Evolutionary conservation across 306 rosid species (phyloP).

Genomic region (Leucaena leucocephala): DNA sequence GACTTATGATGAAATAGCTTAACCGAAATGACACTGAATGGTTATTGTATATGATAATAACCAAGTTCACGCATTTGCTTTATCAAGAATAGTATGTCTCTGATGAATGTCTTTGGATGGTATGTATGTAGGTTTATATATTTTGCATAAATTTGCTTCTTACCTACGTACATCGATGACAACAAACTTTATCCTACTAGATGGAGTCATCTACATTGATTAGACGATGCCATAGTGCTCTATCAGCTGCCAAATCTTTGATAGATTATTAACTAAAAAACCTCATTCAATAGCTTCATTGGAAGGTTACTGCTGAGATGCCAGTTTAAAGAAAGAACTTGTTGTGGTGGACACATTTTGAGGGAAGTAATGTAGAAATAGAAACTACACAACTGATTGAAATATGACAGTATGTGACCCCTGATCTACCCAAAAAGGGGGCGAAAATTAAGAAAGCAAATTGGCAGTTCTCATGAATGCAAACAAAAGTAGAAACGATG

Average conservation of each 20-base stretch:
- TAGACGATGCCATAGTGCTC: no score
- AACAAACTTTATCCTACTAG: no score
- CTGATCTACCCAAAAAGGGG: neutral
- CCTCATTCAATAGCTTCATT: no score
- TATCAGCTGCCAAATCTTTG: no score
- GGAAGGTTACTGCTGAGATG: constrained; percentile 29
- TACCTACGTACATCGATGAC: neutral
- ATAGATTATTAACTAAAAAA: no score
- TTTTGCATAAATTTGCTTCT: neutral
- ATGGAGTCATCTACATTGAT: no score
- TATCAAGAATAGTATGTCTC: neutral
- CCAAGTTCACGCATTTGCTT: neutral
- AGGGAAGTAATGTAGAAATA: neutral
- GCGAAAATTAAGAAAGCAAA: neutral
- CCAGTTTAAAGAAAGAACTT: neutral
- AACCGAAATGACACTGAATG: neutral
- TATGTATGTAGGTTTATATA: neutral
- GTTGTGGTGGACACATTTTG: neutral
- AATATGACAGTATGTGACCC: neutral
- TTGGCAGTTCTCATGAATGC: neutral
- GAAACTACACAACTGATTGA: neutral
- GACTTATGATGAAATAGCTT: constrained; percentile 12
- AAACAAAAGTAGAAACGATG: neutral
- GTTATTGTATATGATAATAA: neutral
- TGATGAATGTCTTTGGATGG: neutral